A percentile compares a stretch with the other conserved stretches of the same genome.
Conservation (phyloP, 2,329 filamentous ascomycete genomes). For the Zymoseptoria crescenta region DNA sequence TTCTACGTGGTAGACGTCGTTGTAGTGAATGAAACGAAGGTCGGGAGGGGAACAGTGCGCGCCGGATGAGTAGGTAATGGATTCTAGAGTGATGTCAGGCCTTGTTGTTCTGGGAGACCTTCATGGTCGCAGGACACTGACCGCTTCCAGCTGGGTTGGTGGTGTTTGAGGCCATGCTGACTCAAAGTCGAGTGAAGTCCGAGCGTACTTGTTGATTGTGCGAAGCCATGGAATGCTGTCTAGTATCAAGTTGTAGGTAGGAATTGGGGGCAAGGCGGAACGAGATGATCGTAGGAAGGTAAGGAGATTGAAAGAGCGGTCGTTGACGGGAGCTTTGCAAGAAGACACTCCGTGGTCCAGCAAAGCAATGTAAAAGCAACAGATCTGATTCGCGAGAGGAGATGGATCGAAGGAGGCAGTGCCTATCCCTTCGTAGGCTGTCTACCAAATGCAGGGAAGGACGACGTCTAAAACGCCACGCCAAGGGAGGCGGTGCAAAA, state of each 20-base stretch:
- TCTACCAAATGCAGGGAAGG: not conserved
- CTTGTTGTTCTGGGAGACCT: not conserved
- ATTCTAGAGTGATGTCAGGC: constrained; percentile 11
- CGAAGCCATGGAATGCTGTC: no score
- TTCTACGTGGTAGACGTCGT: constrained; percentile 91
- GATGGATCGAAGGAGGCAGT: not conserved
- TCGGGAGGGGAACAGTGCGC: constrained; percentile 46
- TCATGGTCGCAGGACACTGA: not conserved
- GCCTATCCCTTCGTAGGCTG: no score
- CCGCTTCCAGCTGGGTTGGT: not conserved
- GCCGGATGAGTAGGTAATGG: constrained; percentile 16
- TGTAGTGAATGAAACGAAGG: constrained; percentile 79
- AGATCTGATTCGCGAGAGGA: no score
- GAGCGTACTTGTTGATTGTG: not conserved
- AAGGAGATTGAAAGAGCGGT: no score
- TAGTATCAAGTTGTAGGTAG: no score
- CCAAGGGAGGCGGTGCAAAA: not conserved
- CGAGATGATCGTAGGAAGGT: not conserved
- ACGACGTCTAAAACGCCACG: not conserved
- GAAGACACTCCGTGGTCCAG: not conserved
- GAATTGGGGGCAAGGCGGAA: not conserved
- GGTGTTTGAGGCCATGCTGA: not conserved
- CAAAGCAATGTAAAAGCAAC: not conserved
- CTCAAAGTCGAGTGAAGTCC: not conserved
- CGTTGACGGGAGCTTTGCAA: not conserved